Conservation (phyloP, 2,329 filamentous ascomycete genomes). For the Cladophialophora psammophila region DNA sequence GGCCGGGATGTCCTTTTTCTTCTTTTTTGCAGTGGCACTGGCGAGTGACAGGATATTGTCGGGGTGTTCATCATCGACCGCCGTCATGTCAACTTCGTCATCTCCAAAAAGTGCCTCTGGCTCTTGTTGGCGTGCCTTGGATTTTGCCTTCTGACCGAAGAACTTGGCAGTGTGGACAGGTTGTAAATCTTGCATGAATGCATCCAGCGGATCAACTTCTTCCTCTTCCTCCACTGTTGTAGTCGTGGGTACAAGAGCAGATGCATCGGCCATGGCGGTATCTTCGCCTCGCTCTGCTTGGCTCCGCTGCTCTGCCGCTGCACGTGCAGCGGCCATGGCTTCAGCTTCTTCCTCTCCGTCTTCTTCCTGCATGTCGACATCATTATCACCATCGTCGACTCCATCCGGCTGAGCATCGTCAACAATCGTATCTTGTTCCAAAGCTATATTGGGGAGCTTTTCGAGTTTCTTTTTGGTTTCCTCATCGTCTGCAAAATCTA, state of each 20-base stretch:
- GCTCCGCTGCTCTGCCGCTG: slow-evolving; percentile 79
- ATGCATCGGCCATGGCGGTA: slow-evolving; percentile 46
- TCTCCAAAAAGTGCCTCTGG: slow-evolving; percentile 86
- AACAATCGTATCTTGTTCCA: slow-evolving; percentile 57
- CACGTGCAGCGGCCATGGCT: slow-evolving; percentile 81
- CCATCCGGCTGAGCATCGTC: slow-evolving; percentile 68
- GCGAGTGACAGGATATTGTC: slow-evolving; percentile 70
- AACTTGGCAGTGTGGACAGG: slow-evolving; percentile 51
- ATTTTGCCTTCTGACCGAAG: slow-evolving; percentile 47
- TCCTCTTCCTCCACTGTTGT: slow-evolving; percentile 68
- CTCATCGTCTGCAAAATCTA: slow-evolving; percentile 89
- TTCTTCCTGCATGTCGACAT: slow-evolving; percentile 77
- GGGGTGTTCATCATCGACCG: slow-evolving; percentile 66
- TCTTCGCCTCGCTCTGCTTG: slow-evolving; percentile 47
- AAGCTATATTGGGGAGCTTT: slow-evolving; percentile 80
- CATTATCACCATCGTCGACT: slow-evolving; percentile 68
- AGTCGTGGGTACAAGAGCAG: slow-evolving; percentile 50
- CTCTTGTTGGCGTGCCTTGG: slow-evolving; percentile 65
- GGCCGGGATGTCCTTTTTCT: slow-evolving; percentile 93
- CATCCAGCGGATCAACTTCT: slow-evolving; percentile 86
- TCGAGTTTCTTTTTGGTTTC: slow-evolving; percentile 85
- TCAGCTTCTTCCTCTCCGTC: slow-evolving; percentile 88
- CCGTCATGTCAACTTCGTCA: slow-evolving; percentile 72
- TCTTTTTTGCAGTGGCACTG: slow-evolving; percentile 54
- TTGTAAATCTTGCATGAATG: slow-evolving; percentile 84